Conservation (phyloP, 208 protist species). For the Borovskyia barvae region DNA sequence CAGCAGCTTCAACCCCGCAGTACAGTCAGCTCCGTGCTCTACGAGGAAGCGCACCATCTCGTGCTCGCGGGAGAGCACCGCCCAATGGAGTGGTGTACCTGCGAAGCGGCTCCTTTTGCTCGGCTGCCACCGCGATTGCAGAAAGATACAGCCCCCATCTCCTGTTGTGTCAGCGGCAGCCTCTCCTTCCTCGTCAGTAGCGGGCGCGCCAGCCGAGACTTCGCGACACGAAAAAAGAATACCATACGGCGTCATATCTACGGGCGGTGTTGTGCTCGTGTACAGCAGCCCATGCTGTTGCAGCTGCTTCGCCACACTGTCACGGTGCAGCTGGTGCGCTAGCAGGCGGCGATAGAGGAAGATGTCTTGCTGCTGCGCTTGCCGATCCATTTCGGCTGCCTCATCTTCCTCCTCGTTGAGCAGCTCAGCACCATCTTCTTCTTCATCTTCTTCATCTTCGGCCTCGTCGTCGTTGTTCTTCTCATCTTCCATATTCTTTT, state of each 20-base stretch:
- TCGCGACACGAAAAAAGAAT: slow-evolving; percentile 30
- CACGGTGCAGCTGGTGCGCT: slow-evolving; percentile 26
- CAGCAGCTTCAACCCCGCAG: slow-evolving; percentile 9
- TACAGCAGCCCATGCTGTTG: slow-evolving; percentile 31
- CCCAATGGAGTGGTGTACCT: slow-evolving; percentile 78
- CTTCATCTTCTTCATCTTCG: slow-evolving; percentile 4
- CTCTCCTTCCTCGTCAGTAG: not conserved
- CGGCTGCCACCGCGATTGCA: slow-evolving; percentile 55
- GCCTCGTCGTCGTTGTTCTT: slow-evolving; percentile 3
- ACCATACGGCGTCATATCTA: slow-evolving; percentile 29
- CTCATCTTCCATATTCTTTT: not conserved
- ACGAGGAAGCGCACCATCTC: slow-evolving; percentile 56
- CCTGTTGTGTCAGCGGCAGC: not conserved
- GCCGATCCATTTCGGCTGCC: slow-evolving; percentile 22
- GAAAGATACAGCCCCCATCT: too few species aligned
- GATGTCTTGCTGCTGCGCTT: slow-evolving; percentile 32
- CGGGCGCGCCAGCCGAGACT: not conserved
- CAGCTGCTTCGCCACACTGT: slow-evolving; percentile 23
- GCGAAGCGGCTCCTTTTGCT: slow-evolving; percentile 47
- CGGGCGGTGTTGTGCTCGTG: slow-evolving; percentile 31
- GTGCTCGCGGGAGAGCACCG: slow-evolving; percentile 62
- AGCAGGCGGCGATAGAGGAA: slow-evolving; percentile 28
- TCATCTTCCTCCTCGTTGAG: slow-evolving; percentile 25
- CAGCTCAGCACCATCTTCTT: slow-evolving; percentile 8
- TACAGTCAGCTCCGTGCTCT: slow-evolving; percentile 39